Percentiles rank a stretch among this genome's conserved stretches.
Evolutionary conservation across 2,329 filamentous ascomycete genomes (phyloP).

Genomic region (Hymenoscyphus salicellus): DNA sequence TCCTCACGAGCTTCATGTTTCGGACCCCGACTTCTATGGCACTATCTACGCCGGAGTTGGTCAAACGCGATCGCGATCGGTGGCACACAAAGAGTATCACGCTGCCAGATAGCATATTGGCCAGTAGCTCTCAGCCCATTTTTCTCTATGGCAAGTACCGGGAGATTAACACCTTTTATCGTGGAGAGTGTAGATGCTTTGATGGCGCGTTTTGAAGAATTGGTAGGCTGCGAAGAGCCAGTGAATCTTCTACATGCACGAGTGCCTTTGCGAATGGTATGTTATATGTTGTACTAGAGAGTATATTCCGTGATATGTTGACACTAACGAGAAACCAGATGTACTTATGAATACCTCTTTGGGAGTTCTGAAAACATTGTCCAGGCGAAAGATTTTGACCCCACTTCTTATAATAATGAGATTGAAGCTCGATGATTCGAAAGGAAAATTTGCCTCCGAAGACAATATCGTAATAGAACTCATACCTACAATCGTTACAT

Average conservation of each 20-base stretch:
- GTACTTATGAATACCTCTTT: conserved; percentile 1
- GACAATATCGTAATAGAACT: conserved; percentile 29
- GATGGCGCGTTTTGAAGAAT: conserved; percentile 16
- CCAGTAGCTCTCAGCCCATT: conserved; percentile 14
- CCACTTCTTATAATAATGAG: neutral
- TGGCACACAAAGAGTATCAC: conserved; percentile 15
- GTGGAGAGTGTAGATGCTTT: conserved; percentile 4
- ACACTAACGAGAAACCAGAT: neutral
- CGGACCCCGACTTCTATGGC: conserved; percentile 33
- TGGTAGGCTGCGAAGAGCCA: conserved; percentile 10
- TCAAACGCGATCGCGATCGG: conserved; percentile 12
- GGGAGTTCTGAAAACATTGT: neutral
- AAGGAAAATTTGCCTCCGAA: conserved; percentile 16
- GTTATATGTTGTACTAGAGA: neutral
- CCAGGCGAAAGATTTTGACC: neutral
- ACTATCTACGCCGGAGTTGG: conserved; percentile 26
- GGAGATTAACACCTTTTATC: conserved; percentile 11
- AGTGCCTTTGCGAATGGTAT: conserved; percentile 3
- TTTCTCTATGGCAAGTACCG: conserved; percentile 18
- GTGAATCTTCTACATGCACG: conserved; percentile 21
- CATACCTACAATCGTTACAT: conserved; percentile 15
- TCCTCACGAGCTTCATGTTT: conserved; percentile 31
- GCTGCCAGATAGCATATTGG: conserved; percentile 12
- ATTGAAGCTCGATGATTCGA: conserved; percentile 14
- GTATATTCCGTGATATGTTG: neutral